Evolutionary conservation across 1,284 basidiomycete genomes (phyloP).

Genomic region (Ustilago vetiveriae): DNA sequence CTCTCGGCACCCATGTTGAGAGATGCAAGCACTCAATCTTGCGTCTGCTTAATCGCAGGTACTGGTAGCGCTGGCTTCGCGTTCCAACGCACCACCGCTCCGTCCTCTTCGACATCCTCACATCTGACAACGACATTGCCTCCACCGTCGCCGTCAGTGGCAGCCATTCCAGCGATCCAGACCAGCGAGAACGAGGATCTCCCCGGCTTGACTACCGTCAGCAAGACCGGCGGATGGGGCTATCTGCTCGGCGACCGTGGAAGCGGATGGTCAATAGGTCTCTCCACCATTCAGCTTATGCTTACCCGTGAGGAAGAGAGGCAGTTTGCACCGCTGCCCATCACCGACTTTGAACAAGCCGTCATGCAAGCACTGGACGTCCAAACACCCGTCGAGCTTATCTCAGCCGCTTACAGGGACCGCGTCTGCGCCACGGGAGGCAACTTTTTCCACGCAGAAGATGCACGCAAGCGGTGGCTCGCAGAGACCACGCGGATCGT

Average conservation of each 20-base stretch:
- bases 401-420: slow-evolving; percentile 38
- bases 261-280: slow-evolving; percentile 44
- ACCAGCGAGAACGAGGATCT: slow-evolving; percentile 38
- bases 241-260: slow-evolving; percentile 43
- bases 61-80: slow-evolving; percentile 49
- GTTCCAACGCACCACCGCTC: slow-evolving; percentile 26
- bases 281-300: slow-evolving; percentile 42
- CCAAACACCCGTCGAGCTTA: slow-evolving; percentile 42
- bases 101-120: background rate
- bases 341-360: slow-evolving; percentile 37
- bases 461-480: slow-evolving; percentile 58
- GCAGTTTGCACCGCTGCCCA: slow-evolving; percentile 17
- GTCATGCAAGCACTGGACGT: slow-evolving; percentile 25
- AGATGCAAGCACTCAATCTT: slow-evolving; percentile 24
- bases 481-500: slow-evolving; percentile 57
- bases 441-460: slow-evolving; percentile 52
- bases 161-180: background rate
- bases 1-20: slow-evolving; percentile 43
- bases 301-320: slow-evolving; percentile 33
- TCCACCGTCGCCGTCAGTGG: background rate
- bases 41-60: slow-evolving; percentile 46
- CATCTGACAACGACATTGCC: no score
- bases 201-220: slow-evolving; percentile 35
- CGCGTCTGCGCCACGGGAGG: slow-evolving; percentile 33
- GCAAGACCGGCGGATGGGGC: slow-evolving; percentile 47